Conservation (phyloP, 208 protist genomes). For the Angomonas deanei region DNA sequence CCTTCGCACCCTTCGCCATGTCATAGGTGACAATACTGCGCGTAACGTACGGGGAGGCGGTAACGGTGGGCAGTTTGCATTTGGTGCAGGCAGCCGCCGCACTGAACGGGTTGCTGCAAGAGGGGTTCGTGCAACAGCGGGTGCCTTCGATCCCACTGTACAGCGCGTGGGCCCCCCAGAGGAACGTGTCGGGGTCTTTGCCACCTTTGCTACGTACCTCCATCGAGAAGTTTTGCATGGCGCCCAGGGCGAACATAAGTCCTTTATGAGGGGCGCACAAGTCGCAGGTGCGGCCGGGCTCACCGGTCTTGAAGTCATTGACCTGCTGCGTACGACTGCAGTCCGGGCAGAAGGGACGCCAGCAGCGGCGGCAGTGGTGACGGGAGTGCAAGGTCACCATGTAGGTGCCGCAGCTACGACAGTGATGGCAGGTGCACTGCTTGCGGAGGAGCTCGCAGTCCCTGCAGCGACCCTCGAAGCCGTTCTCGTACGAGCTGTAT, state of each 20-base stretch:
- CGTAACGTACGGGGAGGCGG: conserved; percentile 10
- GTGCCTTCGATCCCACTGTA: conserved; percentile 20
- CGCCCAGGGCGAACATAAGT: conserved; percentile 9
- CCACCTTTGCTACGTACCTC: background rate
- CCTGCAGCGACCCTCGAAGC: conserved; percentile 16
- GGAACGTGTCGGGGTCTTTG: conserved; percentile 5
- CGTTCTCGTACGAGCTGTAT: conserved; percentile 20
- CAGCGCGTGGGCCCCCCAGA: conserved; percentile 30
- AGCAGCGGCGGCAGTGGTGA: conserved; percentile 40
- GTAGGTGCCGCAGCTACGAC: conserved; percentile 20
- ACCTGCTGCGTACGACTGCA: conserved; percentile 16
- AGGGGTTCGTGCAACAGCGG: conserved; percentile 36
- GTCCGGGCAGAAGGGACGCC: conserved; percentile 23
- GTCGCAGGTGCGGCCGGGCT: conserved; percentile 16
- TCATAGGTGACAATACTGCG: conserved; percentile 9
- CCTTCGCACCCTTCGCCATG: background rate
- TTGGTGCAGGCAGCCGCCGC: conserved; percentile 17
- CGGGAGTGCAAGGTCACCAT: conserved; percentile 20
- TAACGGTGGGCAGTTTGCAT: conserved; percentile 29
- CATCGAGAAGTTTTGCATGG: background rate
- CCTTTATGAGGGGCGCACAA: conserved; percentile 24
- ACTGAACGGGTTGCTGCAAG: conserved; percentile 15
- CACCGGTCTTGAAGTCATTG: conserved; percentile 19
- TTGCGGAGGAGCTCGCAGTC: conserved; percentile 20
- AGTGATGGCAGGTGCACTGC: conserved; percentile 33